Base-by-base conservation (phyloP, 768 basidiomycete species). In the Terana coerulea region DNA sequence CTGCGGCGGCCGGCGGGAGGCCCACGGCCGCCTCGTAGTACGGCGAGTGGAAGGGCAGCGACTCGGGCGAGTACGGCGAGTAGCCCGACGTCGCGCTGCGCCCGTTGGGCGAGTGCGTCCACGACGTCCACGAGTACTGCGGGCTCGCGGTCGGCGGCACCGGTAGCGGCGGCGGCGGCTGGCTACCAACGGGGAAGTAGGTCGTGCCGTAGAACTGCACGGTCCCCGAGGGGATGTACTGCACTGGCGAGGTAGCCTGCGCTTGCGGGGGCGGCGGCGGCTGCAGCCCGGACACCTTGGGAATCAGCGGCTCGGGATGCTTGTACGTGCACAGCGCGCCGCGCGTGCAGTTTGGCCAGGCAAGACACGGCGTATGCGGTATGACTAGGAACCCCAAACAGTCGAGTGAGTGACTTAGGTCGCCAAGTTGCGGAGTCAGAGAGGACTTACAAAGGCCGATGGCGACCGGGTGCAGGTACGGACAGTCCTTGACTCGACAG, bases 321-420 rank as follows among this genome's bases (percentile, higher is more conserved):
- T 65, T 66, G 58, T 61, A 70, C 39, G 57, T 65, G 52, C 61
- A 67, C 50, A 41, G 56, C 6, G 56, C 53, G 11, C 60, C 57
- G 26, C 58, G 52, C 11, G 56, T 30, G 49, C 67, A 71, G 21
- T 62, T 63, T 7, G 66, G 60, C 69, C 69, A 69, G 5, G 54
- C 53, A 5, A 66, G 63, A 40, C 71, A 72, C 3, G 70, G 69
- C 1, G 69, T 71, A 49, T 72, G 67, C 28, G 59, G 62, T 22
- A 66, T 56, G 50, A 71, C 72, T 73, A 40, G 19, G 34, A 28
- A 10, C 30, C 4, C n/a, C 7, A 59, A 26, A 19, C 15, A 15
- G 41, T 25, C 40, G n/a, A 37, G 30, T 21, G 31, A 37, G 17
- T 42, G 41, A 34, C 26, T 46, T 45, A 41, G 30, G 49, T n/a